phyloP scores from a whole-genome alignment of 2,329 filamentous ascomycete genomes.

The Colletotrichum siamense region DNA sequence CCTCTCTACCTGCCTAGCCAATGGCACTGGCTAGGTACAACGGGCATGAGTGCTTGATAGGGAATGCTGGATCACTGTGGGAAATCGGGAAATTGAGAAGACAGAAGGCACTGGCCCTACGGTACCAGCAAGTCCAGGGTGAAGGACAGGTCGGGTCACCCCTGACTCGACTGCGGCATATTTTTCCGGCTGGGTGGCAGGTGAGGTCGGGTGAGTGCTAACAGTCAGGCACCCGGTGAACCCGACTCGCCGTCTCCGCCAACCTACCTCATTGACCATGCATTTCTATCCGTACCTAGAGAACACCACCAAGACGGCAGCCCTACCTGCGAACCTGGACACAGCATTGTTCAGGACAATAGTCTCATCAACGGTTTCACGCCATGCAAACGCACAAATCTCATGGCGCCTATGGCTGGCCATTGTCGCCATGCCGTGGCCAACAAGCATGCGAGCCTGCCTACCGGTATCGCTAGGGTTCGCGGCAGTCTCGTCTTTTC shows the following conservation, averaged over 20 bases:
- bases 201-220: not conserved
- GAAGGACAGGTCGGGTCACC: not conserved
- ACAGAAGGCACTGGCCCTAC: not conserved
- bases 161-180: conserved; percentile 8
- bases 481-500: not conserved
- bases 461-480: not conserved
- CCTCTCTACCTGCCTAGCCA: not conserved
- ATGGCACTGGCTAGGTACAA: not conserved
- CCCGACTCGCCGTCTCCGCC: not conserved
- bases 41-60: not conserved
- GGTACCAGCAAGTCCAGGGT: not conserved
- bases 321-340: not conserved
- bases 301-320: not conserved
- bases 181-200: not conserved
- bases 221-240: not conserved
- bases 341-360: not conserved
- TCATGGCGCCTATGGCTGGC: conserved; percentile 6
- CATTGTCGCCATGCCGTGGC: not conserved
- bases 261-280: not conserved
- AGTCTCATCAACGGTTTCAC: conserved; percentile 8
- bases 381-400: conserved; percentile 4
- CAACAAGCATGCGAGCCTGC: not conserved
- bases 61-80: not conserved
- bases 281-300: not conserved
- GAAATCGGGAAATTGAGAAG: not conserved